These are phyloP conservation scores for Urostyla sp. DNA, from an alignment of 73 alveolate species.

Conservation along the genomic window DNA sequence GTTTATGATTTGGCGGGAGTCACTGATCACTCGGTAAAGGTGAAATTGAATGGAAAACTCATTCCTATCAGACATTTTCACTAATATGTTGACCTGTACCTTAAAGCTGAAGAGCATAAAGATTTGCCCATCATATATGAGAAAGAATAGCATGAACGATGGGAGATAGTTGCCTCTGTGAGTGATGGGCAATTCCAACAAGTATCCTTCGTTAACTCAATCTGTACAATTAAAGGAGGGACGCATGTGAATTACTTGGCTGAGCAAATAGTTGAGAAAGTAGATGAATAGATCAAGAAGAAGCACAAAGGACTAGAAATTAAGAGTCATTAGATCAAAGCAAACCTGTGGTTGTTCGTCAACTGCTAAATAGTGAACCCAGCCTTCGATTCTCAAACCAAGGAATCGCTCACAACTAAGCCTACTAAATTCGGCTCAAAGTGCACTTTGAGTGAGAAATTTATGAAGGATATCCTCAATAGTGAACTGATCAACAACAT, in stretches of 20 bases:
- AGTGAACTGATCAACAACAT: constrained; percentile 95
- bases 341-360: constrained; percentile 96
- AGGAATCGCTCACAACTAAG: constrained; percentile 98
- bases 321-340: constrained; percentile 90
- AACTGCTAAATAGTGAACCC: constrained; percentile 99
- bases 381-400: constrained; percentile 99
- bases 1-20: constrained; percentile 99
- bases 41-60: constrained; percentile 86
- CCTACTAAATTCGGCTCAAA: constrained; percentile 93
- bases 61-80: constrained; percentile 84
- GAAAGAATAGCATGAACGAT: constrained; percentile 36
- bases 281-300: constrained; percentile 81
- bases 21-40: constrained; percentile 89
- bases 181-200: constrained; percentile 97
- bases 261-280: constrained; percentile 92
- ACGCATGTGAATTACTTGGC: constrained; percentile 98
- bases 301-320: constrained; percentile 87
- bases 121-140: constrained; percentile 40
- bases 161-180: constrained; percentile 96
- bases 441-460: constrained; percentile 93
- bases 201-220: constrained; percentile 98
- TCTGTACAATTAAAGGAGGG: constrained; percentile 99
- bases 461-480: constrained; percentile 89
- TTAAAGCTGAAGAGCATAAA: constrained; percentile 72
- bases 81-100: constrained; percentile 93